phyloP scores from a whole-genome alignment of 192 early-diverging fungal species.

The Mortierella claussenii region DNA sequence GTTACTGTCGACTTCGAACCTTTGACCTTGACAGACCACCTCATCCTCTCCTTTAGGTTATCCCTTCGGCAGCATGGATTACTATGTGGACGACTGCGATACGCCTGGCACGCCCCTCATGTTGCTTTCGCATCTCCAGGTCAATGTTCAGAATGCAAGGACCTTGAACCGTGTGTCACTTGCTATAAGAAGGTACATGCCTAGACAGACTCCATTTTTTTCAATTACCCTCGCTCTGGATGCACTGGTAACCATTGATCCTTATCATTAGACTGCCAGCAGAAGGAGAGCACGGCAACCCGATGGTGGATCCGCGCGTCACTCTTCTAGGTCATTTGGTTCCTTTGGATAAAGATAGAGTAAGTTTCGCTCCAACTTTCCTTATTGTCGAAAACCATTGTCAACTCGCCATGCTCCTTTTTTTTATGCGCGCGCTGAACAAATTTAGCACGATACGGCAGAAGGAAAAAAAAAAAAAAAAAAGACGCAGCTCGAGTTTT shows the following conservation, averaged over 20 bases:
- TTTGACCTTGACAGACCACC: too few relatives aligned
- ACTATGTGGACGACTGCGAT: slow-evolving; percentile 59
- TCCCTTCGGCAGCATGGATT: slow-evolving; percentile 64
- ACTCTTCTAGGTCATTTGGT: slow-evolving; percentile 57
- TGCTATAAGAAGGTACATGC: slow-evolving; percentile 48
- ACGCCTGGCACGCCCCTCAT: slow-evolving; percentile 54
- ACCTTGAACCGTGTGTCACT: slow-evolving; percentile 46
- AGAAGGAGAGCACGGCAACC: slow-evolving; percentile 23
- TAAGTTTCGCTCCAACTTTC: too few relatives aligned
- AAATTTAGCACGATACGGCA: neutral
- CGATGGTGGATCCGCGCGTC: slow-evolving; percentile 57
- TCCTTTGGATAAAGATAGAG: slow-evolving; percentile 18
- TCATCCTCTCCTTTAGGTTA: slow-evolving; percentile 54
- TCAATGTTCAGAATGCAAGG: slow-evolving; percentile 48
- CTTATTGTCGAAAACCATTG: too few relatives aligned
- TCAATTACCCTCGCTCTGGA: slow-evolving; percentile 9
- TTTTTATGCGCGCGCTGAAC: neutral
- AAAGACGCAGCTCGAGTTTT: too few relatives aligned
- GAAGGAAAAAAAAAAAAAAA: too few relatives aligned
- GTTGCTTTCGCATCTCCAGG: slow-evolving; percentile 57
- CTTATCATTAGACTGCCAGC: slow-evolving; percentile 24
- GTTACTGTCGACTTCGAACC: too few relatives aligned
- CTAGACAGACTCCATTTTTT: neutral
- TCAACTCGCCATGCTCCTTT: neutral
- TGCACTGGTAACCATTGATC: neutral